Evolutionary conservation across 2,329 filamentous ascomycete species (phyloP).

Genomic region (Lachnellula subtilissima): DNA sequence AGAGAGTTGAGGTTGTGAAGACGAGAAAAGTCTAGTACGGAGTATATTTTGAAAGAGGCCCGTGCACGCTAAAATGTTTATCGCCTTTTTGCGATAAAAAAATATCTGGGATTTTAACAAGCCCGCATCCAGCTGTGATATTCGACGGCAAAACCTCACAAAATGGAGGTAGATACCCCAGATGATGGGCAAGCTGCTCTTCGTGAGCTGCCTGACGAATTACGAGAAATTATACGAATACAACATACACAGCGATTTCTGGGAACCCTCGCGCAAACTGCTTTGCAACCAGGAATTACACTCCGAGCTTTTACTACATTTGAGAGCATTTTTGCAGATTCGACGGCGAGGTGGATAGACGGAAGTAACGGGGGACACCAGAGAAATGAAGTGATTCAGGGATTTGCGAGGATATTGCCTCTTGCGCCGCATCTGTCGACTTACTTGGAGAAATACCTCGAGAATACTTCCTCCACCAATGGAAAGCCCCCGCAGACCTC

Average conservation of each 20-base stretch:
- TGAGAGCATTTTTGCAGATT: slow-evolving; percentile 71
- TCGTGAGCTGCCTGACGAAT: slow-evolving; percentile 61
- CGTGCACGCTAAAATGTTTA: slow-evolving; percentile 11
- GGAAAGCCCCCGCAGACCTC: slow-evolving; percentile 23
- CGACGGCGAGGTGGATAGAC: slow-evolving; percentile 74
- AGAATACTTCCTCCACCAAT: slow-evolving; percentile 22
- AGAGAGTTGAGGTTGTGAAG: slow-evolving; percentile 7
- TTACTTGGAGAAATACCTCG: slow-evolving; percentile 55
- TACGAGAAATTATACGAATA: slow-evolving; percentile 62
- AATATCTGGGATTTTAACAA: slow-evolving; percentile 10
- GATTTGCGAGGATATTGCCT: slow-evolving; percentile 75
- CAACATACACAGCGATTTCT: slow-evolving; percentile 63
- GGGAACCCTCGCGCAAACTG: slow-evolving; percentile 63
- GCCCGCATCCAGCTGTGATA: background rate
- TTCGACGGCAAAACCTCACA: slow-evolving; percentile 8
- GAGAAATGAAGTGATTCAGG: slow-evolving; percentile 50
- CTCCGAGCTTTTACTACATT: slow-evolving; percentile 71
- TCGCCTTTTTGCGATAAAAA: slow-evolving; percentile 13
- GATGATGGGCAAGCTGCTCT: slow-evolving; percentile 47
- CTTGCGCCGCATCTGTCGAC: slow-evolving; percentile 75
- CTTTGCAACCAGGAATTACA: slow-evolving; percentile 66
- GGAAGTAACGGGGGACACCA: slow-evolving; percentile 15
- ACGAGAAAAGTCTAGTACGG: slow-evolving; percentile 15
- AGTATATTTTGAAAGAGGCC: background rate
- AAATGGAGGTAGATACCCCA: slow-evolving; percentile 50